Evolutionary conservation across 2,329 filamentous ascomycete species (phyloP), one percentile per base, ranked within the genome.

Genomic region (Lachnellula willkommii): DNA sequence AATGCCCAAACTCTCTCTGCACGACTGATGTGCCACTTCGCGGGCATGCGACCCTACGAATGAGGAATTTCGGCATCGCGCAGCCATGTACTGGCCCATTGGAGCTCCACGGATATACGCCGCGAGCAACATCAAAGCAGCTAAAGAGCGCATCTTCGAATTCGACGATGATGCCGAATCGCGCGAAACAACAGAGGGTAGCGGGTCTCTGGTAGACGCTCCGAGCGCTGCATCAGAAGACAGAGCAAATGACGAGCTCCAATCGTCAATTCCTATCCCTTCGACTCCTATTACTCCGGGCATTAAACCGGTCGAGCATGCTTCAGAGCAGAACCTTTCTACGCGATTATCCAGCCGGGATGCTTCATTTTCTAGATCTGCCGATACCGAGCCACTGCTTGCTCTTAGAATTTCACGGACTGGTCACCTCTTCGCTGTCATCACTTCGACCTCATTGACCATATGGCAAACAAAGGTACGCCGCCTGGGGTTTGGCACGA

Each of bases 401-500:
- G 88, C 89, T 6, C 76, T 96, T 53, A 84, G 85, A 61, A 82
- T 91, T 42, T 89, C 92, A 2, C 84, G 92, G 46, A 86, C 82
- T 54, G 92, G 92, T 42, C 87, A 92, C 66, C 75, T 88, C 59
- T 96, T 99, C 73, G 89, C 89, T 51, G 90, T 90, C 47, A 90
- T 96, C 68, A 96, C 93, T 1, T 76, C 82, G 5, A 89, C 89
- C 2, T 88, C 89, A 12, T 83, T 99, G 71, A 90, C 89, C n/a
- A 80, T 99, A 63, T 99, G 94, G 94, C 94, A 99, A 75, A 93
- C 90, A 54, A 93, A 93, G 81, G 90, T 91, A 79, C 58, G 77
- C 66, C 24, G 45, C 49, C 51, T 35, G 48, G 45, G 6, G 45
- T 17, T 26, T 52, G 36, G 35, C 22, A 17, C 24, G 24, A 52